phyloP scores from a whole-genome alignment of 2,329 filamentous ascomycete genomes.

The Purpureocillium lavendulum region DNA sequence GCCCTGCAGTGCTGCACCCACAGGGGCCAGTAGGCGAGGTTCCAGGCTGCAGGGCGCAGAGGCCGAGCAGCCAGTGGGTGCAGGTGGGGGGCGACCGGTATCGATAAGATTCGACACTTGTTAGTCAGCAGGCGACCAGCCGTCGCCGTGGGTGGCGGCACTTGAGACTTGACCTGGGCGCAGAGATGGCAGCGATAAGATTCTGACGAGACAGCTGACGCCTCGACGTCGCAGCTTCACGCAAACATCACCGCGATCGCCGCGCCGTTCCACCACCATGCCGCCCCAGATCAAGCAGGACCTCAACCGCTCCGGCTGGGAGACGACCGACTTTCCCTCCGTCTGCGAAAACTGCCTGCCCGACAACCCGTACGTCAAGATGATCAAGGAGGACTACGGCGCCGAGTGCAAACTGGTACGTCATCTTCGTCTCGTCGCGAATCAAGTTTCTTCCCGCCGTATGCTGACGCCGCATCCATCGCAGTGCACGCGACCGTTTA shows the following conservation, averaged over 20 bases:
- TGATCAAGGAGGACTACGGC: slow-evolving; percentile 96
- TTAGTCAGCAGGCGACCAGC: no score
- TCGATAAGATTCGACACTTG: no score
- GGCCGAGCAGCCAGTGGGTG: no score
- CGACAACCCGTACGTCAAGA: slow-evolving; percentile 96
- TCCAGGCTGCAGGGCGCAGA: no score
- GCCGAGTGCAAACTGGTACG: slow-evolving; percentile 66
- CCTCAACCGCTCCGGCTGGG: slow-evolving; percentile 91
- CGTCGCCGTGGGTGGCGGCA: no score
- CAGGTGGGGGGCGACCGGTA: no score
- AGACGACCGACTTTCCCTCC: slow-evolving; percentile 83
- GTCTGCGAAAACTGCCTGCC: slow-evolving; percentile 90
- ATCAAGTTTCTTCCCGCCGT: no score
- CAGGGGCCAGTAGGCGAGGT: no score
- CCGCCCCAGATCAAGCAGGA: slow-evolving; percentile 94
- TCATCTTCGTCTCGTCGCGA: background rate
- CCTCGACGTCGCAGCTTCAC: background rate
- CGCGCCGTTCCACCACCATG: slow-evolving; percentile 38
- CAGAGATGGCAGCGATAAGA: no score
- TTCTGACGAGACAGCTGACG: no score
- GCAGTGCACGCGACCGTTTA: slow-evolving; percentile 85
- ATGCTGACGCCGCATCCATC: background rate
- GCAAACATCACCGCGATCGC: slow-evolving; percentile 6
- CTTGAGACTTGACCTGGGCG: no score
- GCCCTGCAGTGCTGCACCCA: no score